These are phyloP conservation scores for Populus hybrid DNA, from an alignment of 441 rosid genomes.

Conservation along the genomic window DNA sequence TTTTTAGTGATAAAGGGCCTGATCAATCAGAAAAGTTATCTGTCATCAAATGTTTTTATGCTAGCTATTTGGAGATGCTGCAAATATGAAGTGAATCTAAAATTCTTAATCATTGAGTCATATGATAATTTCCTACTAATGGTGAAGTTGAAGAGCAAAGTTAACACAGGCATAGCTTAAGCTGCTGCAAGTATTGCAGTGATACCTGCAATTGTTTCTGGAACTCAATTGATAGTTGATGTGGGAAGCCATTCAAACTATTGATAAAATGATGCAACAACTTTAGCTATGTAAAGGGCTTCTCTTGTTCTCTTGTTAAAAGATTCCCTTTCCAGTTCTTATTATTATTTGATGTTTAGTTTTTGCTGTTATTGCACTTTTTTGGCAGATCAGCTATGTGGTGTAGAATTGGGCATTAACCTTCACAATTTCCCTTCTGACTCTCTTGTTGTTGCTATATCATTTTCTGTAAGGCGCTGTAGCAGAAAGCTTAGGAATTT, in stretches of 20 bases:
- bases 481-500: neutral
- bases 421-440: neutral
- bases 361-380: neutral
- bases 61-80: neutral
- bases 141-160: slow-evolving; percentile 4
- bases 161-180: neutral
- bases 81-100: neutral
- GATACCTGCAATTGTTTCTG: neutral
- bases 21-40: neutral
- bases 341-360: neutral
- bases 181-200: neutral
- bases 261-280: neutral
- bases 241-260: neutral
- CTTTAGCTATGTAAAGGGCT: neutral
- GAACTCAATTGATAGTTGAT: neutral
- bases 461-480: neutral
- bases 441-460: neutral
- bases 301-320: neutral
- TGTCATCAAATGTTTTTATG: neutral
- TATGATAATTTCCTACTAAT: neutral
- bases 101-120: neutral
- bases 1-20: neutral
- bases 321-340: neutral
- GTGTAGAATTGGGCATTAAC: neutral
- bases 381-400: neutral